These are phyloP conservation scores for Scenedesmus sp. DNA, from an alignment of 163 green algal genomes.

Conservation along the genomic window DNA sequence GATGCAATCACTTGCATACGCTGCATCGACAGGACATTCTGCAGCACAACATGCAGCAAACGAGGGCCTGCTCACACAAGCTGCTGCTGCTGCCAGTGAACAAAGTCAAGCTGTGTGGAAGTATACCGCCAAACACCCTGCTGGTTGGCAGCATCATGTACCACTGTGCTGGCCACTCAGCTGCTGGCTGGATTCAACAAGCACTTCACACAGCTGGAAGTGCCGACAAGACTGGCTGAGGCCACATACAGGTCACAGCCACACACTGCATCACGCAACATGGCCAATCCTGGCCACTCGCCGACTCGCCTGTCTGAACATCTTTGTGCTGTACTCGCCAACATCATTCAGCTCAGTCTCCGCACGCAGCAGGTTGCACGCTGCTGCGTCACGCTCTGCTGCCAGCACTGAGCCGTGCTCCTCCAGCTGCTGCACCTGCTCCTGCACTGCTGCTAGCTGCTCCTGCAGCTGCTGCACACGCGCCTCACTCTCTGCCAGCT, in stretches of 20 bases:
- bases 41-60: background rate
- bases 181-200: background rate
- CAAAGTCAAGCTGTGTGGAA: too few species aligned
- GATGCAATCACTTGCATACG: background rate
- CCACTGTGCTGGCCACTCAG: background rate
- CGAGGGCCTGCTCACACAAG: background rate
- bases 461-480: constrained; percentile 27
- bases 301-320: constrained; percentile 47
- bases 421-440: constrained; percentile 24
- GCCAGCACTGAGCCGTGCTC: background rate
- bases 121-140: too few species aligned
- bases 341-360: constrained; percentile 53
- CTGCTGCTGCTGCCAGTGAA: too few species aligned
- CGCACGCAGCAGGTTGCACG: constrained; percentile 25
- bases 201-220: background rate
- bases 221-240: background rate
- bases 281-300: background rate
- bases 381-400: constrained; percentile 43
- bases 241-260: background rate
- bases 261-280: background rate
- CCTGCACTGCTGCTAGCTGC: background rate
- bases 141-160: too few species aligned
- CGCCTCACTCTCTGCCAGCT: constrained; percentile 5
- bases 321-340: constrained; percentile 54
- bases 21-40: background rate